Conservation (phyloP, 2,329 filamentous ascomycete genomes). For the Apiospora sp. region DNA sequence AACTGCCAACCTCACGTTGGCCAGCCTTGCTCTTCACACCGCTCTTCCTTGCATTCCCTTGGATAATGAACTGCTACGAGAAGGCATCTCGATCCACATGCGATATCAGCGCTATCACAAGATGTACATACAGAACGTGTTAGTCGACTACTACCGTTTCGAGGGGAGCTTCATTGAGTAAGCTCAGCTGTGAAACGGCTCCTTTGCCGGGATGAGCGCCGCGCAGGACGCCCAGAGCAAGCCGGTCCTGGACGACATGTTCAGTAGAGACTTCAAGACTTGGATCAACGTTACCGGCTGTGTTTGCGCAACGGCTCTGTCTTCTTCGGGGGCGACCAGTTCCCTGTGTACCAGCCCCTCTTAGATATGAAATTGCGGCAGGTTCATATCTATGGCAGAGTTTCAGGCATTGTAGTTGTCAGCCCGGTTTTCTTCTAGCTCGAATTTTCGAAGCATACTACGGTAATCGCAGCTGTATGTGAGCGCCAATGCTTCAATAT, state of each 20-base stretch:
- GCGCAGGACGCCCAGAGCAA: constrained; percentile 60
- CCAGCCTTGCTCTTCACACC: constrained; percentile 58
- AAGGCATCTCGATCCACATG: constrained; percentile 72
- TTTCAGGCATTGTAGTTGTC: not conserved
- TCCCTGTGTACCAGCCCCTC: too few species aligned
- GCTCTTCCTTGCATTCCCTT: constrained; percentile 61
- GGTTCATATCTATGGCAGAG: not conserved
- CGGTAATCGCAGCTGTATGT: too few species aligned
- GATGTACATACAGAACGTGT: constrained; percentile 58
- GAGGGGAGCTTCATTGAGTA: constrained; percentile 69
- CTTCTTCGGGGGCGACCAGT: constrained; percentile 29
- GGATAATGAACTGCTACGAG: constrained; percentile 71
- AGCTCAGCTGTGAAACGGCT: constrained; percentile 54
- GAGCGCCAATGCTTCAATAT: too few species aligned
- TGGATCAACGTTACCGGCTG: constrained; percentile 66
- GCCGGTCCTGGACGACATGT: constrained; percentile 63
- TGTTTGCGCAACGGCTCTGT: constrained; percentile 44
- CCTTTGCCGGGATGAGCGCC: constrained; percentile 50
- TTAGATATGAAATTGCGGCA: too few species aligned
- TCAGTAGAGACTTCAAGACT: constrained; percentile 57
- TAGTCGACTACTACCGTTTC: constrained; percentile 59
- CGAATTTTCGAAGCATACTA: too few species aligned
- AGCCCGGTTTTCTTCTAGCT: too few species aligned
- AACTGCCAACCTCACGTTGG: constrained; percentile 70
- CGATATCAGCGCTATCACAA: constrained; percentile 69